A percentile compares a stretch with the other conserved stretches of the same genome.
These are phyloP conservation scores for Tubosaeta brunneosetosa DNA, from an alignment of 768 basidiomycete species.

Conservation along the genomic window DNA sequence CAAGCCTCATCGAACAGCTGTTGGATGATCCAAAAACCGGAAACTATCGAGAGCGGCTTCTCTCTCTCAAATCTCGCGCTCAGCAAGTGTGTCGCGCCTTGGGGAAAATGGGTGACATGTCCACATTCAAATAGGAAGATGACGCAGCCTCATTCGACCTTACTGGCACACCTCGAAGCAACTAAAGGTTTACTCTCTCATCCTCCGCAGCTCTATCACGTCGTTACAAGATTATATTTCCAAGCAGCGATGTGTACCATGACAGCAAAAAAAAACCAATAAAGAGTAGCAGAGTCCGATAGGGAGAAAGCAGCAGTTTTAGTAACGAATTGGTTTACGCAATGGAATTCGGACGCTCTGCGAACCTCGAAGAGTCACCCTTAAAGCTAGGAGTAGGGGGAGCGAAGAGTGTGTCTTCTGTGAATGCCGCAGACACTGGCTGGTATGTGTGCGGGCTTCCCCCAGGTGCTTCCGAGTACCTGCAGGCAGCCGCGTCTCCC, in stretches of 20 bases:
- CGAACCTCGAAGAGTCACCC: constrained; percentile 24
- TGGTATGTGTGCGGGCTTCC: constrained; percentile 52
- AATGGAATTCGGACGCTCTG: constrained; percentile 40
- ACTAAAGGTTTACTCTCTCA: constrained; percentile 7
- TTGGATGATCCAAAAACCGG: constrained; percentile 16
- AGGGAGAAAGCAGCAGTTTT: not conserved
- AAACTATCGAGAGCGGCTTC: constrained; percentile 16
- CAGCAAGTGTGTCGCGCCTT: constrained; percentile 11
- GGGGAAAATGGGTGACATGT: constrained; percentile 20
- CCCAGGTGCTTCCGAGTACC: constrained; percentile 37
- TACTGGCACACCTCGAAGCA: constrained; percentile 23
- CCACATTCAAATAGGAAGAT: constrained; percentile 24
- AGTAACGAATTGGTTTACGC: constrained; percentile 26
- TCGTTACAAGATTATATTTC: not conserved
- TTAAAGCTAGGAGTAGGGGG: constrained; percentile 61
- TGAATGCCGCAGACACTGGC: constrained; percentile 57
- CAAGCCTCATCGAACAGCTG: constrained; percentile 38
- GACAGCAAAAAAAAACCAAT: not conserved
- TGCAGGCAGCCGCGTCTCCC: constrained; percentile 32
- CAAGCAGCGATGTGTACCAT: not conserved
- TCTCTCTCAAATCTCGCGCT: constrained; percentile 18
- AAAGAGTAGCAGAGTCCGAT: constrained; percentile 7
- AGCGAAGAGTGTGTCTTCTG: constrained; percentile 43
- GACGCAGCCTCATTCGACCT: constrained; percentile 28
- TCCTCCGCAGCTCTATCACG: not conserved